Base-by-base conservation (phyloP, 345 rosid genomes). In the Hibiscus trionum region DNA sequence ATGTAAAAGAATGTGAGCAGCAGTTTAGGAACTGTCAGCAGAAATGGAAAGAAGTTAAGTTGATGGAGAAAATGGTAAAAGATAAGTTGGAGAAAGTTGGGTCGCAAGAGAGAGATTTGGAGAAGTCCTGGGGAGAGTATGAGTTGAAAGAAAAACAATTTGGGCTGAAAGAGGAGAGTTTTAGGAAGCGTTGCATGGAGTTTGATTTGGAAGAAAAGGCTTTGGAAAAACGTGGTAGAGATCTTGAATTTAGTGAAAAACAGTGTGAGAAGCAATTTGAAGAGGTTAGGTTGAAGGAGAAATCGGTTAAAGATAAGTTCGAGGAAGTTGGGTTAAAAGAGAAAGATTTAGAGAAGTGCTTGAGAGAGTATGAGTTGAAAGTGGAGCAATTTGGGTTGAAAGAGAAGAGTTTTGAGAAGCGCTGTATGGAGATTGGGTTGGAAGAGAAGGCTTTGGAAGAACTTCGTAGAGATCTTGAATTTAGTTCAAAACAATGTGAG, bases 241-340 rank as follows among this genome's bases (percentile, higher is more conserved):
- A 61, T 61, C 52, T 64, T 42, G 84, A 65, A 75, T 49, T 60
- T 52, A 75, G 53, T 69, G 78, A 78, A 66, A 39, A 39, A 19
- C 12, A 21, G 2, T 19, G 29, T 12, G 31, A 62, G 44, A 14
- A 62, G 47, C 44, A 33, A 35, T 8, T 4, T 62, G 2, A 42
- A 42, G 53, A 42, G 7, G 35, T 65, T 11, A 42, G 42, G 27
- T 21, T 42, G 29, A 50, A 4, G 47, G 72, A 69, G 46, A 69
- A n/a, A 29, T 31, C 10, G 2, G 61, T 52, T 10, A 52, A 69
- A 52, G 61, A 53, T 19, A 31, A 4, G 61, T 19, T 53, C 31
- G 17, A 5, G 61, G 3, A 63, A 9, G 46, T 33, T 19, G 69
- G 6, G 33, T 1, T 11, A n/a, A 64, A 21, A 64, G 16, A 64